phyloP scores from a whole-genome alignment of 257 asterid genomes.

The Osmanthus fragrans region DNA sequence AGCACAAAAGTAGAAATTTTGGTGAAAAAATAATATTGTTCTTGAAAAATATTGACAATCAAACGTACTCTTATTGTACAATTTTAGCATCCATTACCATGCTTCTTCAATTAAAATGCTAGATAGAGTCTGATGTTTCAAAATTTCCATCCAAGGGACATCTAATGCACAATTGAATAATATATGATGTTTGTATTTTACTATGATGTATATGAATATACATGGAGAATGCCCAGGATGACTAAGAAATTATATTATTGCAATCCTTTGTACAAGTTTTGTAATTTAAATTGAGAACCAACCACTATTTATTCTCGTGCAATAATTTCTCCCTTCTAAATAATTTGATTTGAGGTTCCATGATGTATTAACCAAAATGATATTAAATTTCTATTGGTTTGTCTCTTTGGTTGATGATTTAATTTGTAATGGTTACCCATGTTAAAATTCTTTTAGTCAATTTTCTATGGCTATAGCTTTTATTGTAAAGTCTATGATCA shows the following conservation, averaged over 20 bases:
- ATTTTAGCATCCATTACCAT: slow-evolving; percentile 1
- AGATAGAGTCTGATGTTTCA: not conserved
- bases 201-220: not conserved
- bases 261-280: not conserved
- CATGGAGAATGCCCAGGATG: not conserved
- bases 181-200: not conserved
- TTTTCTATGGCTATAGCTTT: not conserved
- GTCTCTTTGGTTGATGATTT: not conserved
- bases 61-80: not conserved
- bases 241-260: not conserved
- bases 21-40: no score
- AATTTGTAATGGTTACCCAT: not conserved
- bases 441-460: no score
- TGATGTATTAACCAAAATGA: not conserved
- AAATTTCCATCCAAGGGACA: not conserved
- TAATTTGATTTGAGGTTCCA: not conserved
- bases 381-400: no score
- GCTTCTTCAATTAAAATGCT: not conserved
- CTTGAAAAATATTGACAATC: no score
- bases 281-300: not conserved
- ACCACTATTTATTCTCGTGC: not conserved
- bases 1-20: no score
- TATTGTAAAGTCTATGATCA: not conserved
- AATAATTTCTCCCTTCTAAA: not conserved
- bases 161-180: not conserved